Evolutionary conservation across 1,139 yeast species (phyloP), one percentile per base, ranked within the genome.

Genomic region (Hansenula lynferdii): DNA sequence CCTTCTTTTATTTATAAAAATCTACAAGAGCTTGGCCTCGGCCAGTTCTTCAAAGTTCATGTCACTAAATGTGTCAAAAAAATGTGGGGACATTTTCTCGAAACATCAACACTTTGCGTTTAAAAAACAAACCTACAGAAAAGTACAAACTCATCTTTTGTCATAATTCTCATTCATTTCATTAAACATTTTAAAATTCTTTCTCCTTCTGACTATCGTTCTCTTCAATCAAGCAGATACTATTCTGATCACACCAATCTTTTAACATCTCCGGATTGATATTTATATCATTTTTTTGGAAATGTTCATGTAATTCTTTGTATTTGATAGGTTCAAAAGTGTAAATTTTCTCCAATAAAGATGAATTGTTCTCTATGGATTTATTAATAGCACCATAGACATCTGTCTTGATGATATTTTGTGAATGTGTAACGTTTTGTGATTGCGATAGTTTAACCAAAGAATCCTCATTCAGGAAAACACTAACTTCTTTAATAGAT

Each of bases 291-390:
- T 42, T 30, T 15, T 35, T 28, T 2, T 29, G 20, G 17, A 53
- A 38, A 11, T 39, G 40, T 2, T 29, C 24, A 9, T 27, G 21
- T n/a, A 69, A 44, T 3, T 58, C 56, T 3, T 44, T 45, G 1
- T 60, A 20, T 8, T 46, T 39, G 4, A 67, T 51, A 0, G 73
- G 73, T 42, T 69, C 70, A 42, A 52, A 67, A 1, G 50, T 49
- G 26, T 47, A 49, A 2, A 53, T 41, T 33, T 45, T 49, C 32
- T 62, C 62, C 33, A 62, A 44, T 3, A 67, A 44, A 31, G 54
- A 52, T 16, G 51, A 59, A 40, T 54, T 47, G 8, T 39, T 34
- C 18, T 43, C 38, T 22, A 65, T 47, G 5, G 50, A 34, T 8
- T 48, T 33, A 28, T 48, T 51, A 8, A 67, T 41, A 4, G 42